Base-by-base conservation (phyloP, 148 eudicot genomes). In the Arctostaphylos glauca region DNA sequence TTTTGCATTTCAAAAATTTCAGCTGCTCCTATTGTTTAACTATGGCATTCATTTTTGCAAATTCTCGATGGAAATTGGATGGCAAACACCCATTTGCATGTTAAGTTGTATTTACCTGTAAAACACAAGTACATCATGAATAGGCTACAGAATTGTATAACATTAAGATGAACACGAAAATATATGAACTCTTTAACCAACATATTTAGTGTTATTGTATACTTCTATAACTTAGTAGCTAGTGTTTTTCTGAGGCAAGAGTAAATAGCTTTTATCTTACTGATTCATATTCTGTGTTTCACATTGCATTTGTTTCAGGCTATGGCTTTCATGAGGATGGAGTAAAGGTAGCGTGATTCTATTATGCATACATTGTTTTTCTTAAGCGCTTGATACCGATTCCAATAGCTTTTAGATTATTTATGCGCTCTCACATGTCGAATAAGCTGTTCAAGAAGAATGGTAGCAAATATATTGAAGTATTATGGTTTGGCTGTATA, bases 311-410 rank as follows among this genome's bases (percentile, higher is more conserved):
- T 66, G 48, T 89, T 80, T 80, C 88, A 96, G 99, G 98, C n/a
- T 92, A 93, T 88, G 98, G 99, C 49, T 96, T 96, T 84, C 94
- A 93, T 79, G 99, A 96, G 84, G 99, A 96, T 84, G 97, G 98
- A 73, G 85, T 96, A 62, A 96, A 96, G 98, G 99, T 96, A 92
- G 19, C 53, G 2, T 48, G 14, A 77, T 43, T 59, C 75, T 68
- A 43, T 14, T 74, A 59, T 68, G 14, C 55, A 21, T 21, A 4
- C 68, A 43, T 48, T 64, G 58, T 7, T 38, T 18, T 44, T 13
- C 66, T 41, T 74, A 47, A 54, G 44, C 19, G 53, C 21, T 14
- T 38, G 54, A 70, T 25, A 74, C 23, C 2, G 1, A 23, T 64
- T 62, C 18, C n/a, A 12, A 47, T 62, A 56, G 81, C 31, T 43